Evolutionary conservation across 106 monocot species (phyloP), one percentile per base, ranked within the genome.

Genomic region (Narthecium ossifragum): DNA sequence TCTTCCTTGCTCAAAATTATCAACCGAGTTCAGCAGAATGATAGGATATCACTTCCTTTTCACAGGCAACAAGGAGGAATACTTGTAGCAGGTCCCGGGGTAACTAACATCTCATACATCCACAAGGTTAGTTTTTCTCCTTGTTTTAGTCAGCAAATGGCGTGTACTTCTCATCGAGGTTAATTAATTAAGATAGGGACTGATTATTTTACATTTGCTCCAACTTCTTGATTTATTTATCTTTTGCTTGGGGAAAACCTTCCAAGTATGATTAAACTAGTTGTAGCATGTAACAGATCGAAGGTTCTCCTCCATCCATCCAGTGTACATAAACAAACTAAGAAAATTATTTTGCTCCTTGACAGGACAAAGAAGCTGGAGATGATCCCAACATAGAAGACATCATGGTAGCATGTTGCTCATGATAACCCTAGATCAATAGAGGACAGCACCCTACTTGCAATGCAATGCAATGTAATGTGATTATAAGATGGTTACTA

Each of bases 11-110:
- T n/a, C n/a, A n/a, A n/a, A n/a, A n/a, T n/a, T n/a, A n/a, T n/a
- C n/a, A n/a, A n/a, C n/a, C n/a, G n/a, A n/a, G n/a, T n/a, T n/a
- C n/a, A n/a, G n/a, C n/a, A n/a, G n/a, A n/a, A n/a, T n/a, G n/a
- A n/a, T n/a, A n/a, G n/a, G n/a, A n/a, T n/a, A n/a, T 33, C 20
- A 46, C 31, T 68, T 10, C 23, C 21, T 18, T 18, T 53, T 70
- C 81, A 65, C 70, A 93, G 93, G 93, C 88, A 88, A 61, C 93
- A 93, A 73, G 93, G 93, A 59, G 88, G 93, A 30, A 37, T 82
- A 28, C 62, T 93, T 25, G 74, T 93, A 30, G 88, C 88, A 25
- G 93, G 93, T 64, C 88, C 88, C 4, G 93, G 88, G 36, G 55
- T 74, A 31, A 72, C 46, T 32, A 88, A 79, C 62, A 72, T 88